phyloP scores from a whole-genome alignment of 1,284 basidiomycete genomes.

The Leccinum huronense region DNA sequence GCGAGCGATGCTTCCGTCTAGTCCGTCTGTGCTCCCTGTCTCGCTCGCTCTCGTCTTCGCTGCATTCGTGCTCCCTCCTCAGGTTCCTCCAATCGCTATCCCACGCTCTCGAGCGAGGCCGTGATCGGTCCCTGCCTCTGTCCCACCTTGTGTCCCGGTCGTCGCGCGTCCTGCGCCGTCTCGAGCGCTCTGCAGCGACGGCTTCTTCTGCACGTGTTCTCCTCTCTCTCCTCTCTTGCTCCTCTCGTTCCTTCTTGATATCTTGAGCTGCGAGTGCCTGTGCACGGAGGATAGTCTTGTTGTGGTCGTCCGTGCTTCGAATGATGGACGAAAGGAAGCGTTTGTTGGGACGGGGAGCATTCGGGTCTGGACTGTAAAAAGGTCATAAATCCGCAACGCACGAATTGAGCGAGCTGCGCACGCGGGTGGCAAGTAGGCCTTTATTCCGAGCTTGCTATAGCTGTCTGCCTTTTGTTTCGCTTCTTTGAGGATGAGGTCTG shows the following conservation, averaged over 20 bases:
- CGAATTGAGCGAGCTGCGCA: constrained; percentile 28
- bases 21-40: constrained; percentile 21
- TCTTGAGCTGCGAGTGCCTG: constrained; percentile 77
- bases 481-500: constrained; percentile 84
- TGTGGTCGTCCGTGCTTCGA: constrained; percentile 88
- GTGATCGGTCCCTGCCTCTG: constrained; percentile 41
- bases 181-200: constrained; percentile 55
- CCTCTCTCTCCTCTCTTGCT: constrained; percentile 60
- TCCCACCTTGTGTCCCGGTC: constrained; percentile 46
- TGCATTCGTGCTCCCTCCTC: constrained; percentile 23
- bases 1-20: constrained; percentile 31
- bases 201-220: constrained; percentile 68
- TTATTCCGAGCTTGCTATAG: constrained; percentile 64
- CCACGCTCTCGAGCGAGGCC: constrained; percentile 23
- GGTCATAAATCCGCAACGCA: constrained; percentile 3
- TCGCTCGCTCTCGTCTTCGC: constrained; percentile 14
- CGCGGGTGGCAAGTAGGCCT: constrained; percentile 60
- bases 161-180: constrained; percentile 42
- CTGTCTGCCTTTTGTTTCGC: constrained; percentile 84
- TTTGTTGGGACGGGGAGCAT: constrained; percentile 84
- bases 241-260: constrained; percentile 61
- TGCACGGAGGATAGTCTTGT: constrained; percentile 74
- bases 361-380: constrained; percentile 45
- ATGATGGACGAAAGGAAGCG: constrained; percentile 88
- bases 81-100: constrained; percentile 32